Base-by-base conservation (phyloP, 2,329 filamentous ascomycete species). In the Zopfia rhizophila region DNA sequence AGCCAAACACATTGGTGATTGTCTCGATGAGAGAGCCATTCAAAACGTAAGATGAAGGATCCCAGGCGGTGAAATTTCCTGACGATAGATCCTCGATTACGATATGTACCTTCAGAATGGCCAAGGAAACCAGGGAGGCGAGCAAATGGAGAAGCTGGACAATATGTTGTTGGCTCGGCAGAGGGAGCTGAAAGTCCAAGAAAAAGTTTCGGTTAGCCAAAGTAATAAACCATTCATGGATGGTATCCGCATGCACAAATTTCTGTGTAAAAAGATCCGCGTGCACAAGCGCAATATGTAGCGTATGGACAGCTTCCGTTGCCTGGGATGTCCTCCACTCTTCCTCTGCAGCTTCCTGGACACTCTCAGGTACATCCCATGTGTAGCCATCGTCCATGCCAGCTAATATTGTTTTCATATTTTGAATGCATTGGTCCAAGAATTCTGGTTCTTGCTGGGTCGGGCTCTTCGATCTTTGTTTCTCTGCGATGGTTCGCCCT, bases 271-370 rank as follows among this genome's bases (percentile, higher is more conserved):
- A 79, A 33, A 82, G 73, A 53, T 89, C 86, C 23, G 91, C 72
- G 14, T 89, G 78, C 55, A 90, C 81, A 58, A 92, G 89, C 17
- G 91, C 74, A 12, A 91, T 78, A 36, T 90, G 86, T 70, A 94
- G 77, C 28, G 87, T 81, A 63, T 94, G 88, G 27, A 88, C 77
- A 30, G 88, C 80, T 68, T 96, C 90, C 11, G 85, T 83, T 16
- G 91, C 75, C 18, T 85, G 74, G 4, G 80, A 84, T 42, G 80
- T 78, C 17, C 81, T 72, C 84, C 87, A 93, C 38, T 82, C 77
- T 24, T 82, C 79, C 17, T 85, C 83, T 1, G 79, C 77, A 25
- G 82, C 77, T 30, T 83, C 79, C 16, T 80, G 78, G 17, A 82
- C 75, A 8, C 74, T 72, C 38, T 76, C 70, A 25, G 75, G 62